These are phyloP conservation scores for Plasmopara viticola DNA, from an alignment of 352 stramenopile species.

Conservation along the genomic window DNA sequence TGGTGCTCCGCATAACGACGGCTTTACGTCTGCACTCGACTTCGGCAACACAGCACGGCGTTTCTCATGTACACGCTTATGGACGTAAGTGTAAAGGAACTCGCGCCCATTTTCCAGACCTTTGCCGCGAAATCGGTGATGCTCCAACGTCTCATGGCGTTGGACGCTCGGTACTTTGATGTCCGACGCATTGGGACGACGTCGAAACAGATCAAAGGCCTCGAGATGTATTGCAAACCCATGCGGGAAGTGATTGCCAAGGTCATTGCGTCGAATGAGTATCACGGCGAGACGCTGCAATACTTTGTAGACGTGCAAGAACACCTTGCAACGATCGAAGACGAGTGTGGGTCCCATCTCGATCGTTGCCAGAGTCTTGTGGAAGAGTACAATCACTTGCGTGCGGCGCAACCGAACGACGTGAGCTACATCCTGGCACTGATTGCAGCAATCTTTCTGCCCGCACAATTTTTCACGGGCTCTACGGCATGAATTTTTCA, in stretches of 20 bases:
- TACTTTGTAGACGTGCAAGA: constrained; percentile 84
- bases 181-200: constrained; percentile 32
- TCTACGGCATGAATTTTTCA: constrained; percentile 87
- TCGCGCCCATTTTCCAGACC: constrained; percentile 63
- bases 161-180: constrained; percentile 47
- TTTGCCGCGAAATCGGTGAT: constrained; percentile 61
- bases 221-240: constrained; percentile 61
- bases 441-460: constrained; percentile 69
- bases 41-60: constrained; percentile 58
- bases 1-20: constrained; percentile 47
- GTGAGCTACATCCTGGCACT: constrained; percentile 73
- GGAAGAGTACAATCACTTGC: constrained; percentile 57
- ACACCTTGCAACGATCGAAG: constrained; percentile 62
- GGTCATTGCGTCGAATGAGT: constrained; percentile 54
- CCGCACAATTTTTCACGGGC: constrained; percentile 74
- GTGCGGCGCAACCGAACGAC: constrained; percentile 50
- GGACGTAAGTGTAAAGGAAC: constrained; percentile 67
- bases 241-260: constrained; percentile 58
- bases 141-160: constrained; percentile 45
- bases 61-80: constrained; percentile 75
- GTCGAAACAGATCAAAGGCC: constrained; percentile 57
- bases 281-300: constrained; percentile 57
- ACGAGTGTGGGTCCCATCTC: constrained; percentile 69
- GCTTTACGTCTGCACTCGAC: constrained; percentile 69
- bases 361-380: constrained; percentile 50